Base-by-base conservation (phyloP, 805 yeast species). In the Kuraishia piskuri region DNA sequence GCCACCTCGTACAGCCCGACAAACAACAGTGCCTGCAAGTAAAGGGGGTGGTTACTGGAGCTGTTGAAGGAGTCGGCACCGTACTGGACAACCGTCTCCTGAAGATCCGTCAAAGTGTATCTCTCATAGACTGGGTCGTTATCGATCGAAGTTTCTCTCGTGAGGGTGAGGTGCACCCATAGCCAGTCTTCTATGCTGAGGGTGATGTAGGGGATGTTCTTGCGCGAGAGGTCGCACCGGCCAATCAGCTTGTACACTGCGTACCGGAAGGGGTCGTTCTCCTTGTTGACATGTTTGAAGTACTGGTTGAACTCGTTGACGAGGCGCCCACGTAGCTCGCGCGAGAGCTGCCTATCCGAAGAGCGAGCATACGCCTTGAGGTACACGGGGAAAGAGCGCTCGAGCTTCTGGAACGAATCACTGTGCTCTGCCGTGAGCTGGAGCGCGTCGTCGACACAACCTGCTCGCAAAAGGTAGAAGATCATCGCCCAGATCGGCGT, bases 401-500 rank as follows among this genome's bases (percentile, higher is more conserved):
- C 97, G 50, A 90, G 79, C 61, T 89, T 90, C 63, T 86, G 86
- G 68, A 94, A 89, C 20, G 86, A 79, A 46, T 83, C 83, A 56
- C 78, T 80, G 62, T 88, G 81, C 50, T 79, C 77, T 4, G 75
- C 62, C 2, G 88, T 83, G 52, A 88, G 78, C 44, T 82, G 83
- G 31, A 87, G 70, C 0, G 96, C 96, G 58, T 91, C 98, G 49
- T 80, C 72, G 57, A 80, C 70, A 58, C 87, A 79, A 1, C 99
- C 98, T 2, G 92, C 84, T 63, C 99, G 82, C 51, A 94, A 67
- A 56, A 92, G 73, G 67, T 88, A 92, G 65, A 86, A 94, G 10
- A 94, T 70, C 44, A 90, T 70, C 0, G 97, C 96, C 99, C 99
- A 92, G n/a, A 94, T 80, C 9, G 98, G 98, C 1, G 80, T 73